Conservation (phyloP, 2,329 filamentous ascomycete genomes). For the Fusarium buxicola region DNA sequence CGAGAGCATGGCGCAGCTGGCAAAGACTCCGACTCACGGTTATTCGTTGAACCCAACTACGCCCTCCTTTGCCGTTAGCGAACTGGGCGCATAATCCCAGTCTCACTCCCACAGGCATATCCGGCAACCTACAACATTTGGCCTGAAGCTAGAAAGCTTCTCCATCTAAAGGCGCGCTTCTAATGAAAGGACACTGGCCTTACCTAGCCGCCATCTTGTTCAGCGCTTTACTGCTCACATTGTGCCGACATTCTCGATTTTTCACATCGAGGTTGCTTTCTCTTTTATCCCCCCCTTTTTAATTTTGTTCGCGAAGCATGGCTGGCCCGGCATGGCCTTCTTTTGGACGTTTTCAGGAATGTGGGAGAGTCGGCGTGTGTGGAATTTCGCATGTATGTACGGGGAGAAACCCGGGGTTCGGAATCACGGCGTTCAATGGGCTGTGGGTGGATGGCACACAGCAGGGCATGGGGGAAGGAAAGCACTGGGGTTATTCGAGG, state of each 20-base stretch:
- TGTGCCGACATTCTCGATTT: constrained; percentile 1
- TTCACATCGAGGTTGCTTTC: constrained; percentile 9
- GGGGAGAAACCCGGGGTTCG: constrained; percentile 14
- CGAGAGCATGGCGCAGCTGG: constrained; percentile 62
- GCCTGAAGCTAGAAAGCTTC: background rate
- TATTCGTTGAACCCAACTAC: constrained; percentile 54
- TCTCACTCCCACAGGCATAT: background rate
- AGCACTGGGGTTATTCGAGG: constrained; percentile 8
- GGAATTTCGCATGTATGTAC: constrained; percentile 27
- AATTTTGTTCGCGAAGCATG: constrained; percentile 30
- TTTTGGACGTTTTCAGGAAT: constrained; percentile 25
- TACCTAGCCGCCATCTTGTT: background rate
- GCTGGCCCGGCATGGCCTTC: constrained; percentile 28
- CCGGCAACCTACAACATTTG: background rate
- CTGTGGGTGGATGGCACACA: constrained; percentile 14
- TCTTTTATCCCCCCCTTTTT: constrained; percentile 27
- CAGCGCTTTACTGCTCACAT: background rate
- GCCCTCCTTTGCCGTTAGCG: constrained; percentile 53
- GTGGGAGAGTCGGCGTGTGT: constrained; percentile 42
- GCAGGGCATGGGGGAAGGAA: constrained; percentile 22
- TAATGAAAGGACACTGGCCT: background rate
- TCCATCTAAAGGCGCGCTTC: background rate
- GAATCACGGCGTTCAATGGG: constrained; percentile 31
- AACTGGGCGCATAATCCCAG: constrained; percentile 48
- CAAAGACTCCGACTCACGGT: constrained; percentile 53